Percentiles rank a stretch among this genome's conserved stretches.
Conservation (phyloP, 441 rosid genomes). For the Adansonia gregorii region DNA sequence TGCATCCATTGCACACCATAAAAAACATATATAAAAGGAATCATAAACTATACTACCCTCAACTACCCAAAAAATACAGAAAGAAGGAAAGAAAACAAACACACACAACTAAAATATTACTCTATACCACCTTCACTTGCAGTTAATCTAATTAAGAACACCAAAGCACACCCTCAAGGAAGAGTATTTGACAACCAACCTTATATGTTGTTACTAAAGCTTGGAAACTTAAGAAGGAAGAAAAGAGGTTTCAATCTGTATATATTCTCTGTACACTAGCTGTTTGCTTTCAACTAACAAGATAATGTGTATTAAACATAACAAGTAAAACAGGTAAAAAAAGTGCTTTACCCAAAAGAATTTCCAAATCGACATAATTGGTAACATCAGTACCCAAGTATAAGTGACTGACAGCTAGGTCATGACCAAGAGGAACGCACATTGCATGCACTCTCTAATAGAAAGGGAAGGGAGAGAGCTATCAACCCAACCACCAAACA, state of each 20-base stretch:
- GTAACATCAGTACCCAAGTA: not conserved
- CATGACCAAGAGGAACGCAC: not conserved
- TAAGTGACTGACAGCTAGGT: not conserved
- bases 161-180: not conserved
- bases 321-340: not conserved
- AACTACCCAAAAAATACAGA: not conserved
- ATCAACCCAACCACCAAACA: not conserved
- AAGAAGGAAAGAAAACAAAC: not conserved
- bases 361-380: not conserved
- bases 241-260: not conserved
- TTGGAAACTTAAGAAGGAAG: not conserved
- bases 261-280: not conserved
- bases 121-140: not conserved
- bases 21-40: not conserved
- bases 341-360: not conserved
- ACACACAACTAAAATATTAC: not conserved
- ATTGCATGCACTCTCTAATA: constrained; percentile 1
- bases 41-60: not conserved
- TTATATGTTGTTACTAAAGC: not conserved
- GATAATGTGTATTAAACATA: not conserved
- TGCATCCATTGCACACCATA: not conserved
- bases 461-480: not conserved
- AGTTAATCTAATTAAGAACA: constrained; percentile 1
- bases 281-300: not conserved
- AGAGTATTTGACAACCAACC: constrained; percentile 10